A percentile compares a stretch with the other conserved stretches of the same genome.
Evolutionary conservation across 2,329 filamentous ascomycete species (phyloP).

Genomic region (Xylogone sp.): DNA sequence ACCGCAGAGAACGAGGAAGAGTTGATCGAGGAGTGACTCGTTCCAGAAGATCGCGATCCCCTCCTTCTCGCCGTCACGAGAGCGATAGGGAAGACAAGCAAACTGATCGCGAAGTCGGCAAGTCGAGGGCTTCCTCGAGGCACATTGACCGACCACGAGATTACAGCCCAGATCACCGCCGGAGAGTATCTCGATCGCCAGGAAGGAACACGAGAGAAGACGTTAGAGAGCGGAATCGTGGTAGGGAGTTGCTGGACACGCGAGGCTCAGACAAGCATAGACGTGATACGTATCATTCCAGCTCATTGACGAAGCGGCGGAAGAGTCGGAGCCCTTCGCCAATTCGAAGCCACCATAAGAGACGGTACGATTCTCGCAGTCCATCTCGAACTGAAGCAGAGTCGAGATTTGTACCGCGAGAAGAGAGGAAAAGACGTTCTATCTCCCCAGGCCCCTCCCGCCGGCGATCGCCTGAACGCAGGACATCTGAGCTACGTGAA

Average conservation of each 20-base stretch:
- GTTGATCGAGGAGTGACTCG: slow-evolving; percentile 33
- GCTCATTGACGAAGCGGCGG: slow-evolving; percentile 28
- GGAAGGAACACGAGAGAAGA: slow-evolving; percentile 25
- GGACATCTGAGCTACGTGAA: slow-evolving; percentile 15
- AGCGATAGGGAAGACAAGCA: slow-evolving; percentile 25
- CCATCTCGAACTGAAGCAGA: slow-evolving; percentile 21
- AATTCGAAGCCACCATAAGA: slow-evolving; percentile 27
- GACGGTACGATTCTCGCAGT: slow-evolving; percentile 24
- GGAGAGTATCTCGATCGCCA: slow-evolving; percentile 25
- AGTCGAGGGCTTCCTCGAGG: slow-evolving; percentile 20
- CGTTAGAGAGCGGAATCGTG: slow-evolving; percentile 29
- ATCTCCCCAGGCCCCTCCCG: slow-evolving; percentile 22
- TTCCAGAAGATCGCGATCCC: slow-evolving; percentile 31
- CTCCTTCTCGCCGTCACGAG: slow-evolving; percentile 29
- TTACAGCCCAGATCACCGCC: slow-evolving; percentile 20
- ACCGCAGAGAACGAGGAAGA: slow-evolving; percentile 38
- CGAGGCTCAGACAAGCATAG: slow-evolving; percentile 28
- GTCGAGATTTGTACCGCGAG: slow-evolving; percentile 14
- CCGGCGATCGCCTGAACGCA: slow-evolving; percentile 22
- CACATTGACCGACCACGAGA: slow-evolving; percentile 23
- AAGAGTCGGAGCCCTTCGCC: slow-evolving; percentile 29
- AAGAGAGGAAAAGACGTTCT: slow-evolving; percentile 22
- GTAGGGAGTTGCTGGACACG: slow-evolving; percentile 29
- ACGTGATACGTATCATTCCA: slow-evolving; percentile 23
- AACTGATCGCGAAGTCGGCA: slow-evolving; percentile 25